These are phyloP conservation scores for Claviceps spartinae DNA, from an alignment of 2,329 filamentous ascomycete genomes.

Conservation along the genomic window DNA sequence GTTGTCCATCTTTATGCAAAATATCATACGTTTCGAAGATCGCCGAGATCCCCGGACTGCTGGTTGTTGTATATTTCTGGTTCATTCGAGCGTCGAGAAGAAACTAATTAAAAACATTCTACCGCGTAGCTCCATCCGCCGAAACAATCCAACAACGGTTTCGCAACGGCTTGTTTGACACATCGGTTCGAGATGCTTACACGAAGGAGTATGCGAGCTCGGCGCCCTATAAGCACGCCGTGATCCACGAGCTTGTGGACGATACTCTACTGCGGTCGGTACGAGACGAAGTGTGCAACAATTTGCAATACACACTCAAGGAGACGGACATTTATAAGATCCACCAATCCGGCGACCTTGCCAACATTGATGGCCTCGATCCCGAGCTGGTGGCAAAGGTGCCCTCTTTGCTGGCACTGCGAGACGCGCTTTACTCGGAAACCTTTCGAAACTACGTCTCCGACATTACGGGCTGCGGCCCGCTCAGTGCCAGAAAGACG, in stretches of 20 bases:
- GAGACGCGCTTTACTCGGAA: slow-evolving; percentile 86
- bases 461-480: slow-evolving; percentile 70
- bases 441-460: slow-evolving; percentile 83
- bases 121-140: slow-evolving; percentile 28
- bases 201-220: slow-evolving; percentile 49
- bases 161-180: slow-evolving; percentile 51
- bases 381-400: slow-evolving; percentile 73
- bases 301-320: slow-evolving; percentile 93
- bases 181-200: slow-evolving; percentile 43
- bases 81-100: too few species aligned
- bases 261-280: slow-evolving; percentile 73
- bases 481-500: slow-evolving; percentile 83
- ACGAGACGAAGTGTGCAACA: slow-evolving; percentile 74
- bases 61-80: too few species aligned
- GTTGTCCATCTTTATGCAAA: too few species aligned
- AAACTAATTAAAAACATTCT: background rate
- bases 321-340: slow-evolving; percentile 99
- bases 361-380: slow-evolving; percentile 89
- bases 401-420: slow-evolving; percentile 79
- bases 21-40: too few species aligned
- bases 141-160: slow-evolving; percentile 46
- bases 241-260: slow-evolving; percentile 71
- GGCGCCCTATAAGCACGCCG: slow-evolving; percentile 76
- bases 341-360: slow-evolving; percentile 93
- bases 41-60: too few species aligned